phyloP scores from a whole-genome alignment of 2,329 filamentous ascomycete genomes.

The Calonectria honghensis region DNA sequence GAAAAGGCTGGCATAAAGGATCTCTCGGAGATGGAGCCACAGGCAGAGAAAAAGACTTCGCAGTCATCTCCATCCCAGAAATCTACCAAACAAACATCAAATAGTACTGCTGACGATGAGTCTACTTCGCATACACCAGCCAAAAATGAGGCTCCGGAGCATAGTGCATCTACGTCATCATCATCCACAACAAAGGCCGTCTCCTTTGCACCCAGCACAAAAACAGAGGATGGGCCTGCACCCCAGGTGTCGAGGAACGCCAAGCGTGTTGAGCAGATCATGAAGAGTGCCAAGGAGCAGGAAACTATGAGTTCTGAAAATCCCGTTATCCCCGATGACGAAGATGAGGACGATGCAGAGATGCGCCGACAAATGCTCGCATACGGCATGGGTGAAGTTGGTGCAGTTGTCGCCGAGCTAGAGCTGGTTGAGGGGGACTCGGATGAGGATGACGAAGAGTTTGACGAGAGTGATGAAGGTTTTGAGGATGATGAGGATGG shows the following conservation, averaged over 20 bases:
- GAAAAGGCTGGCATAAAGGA: constrained; percentile 84
- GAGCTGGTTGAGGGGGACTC: constrained; percentile 83
- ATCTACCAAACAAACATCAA: constrained; percentile 13
- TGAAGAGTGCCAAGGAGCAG: constrained; percentile 73
- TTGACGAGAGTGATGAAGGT: constrained; percentile 72
- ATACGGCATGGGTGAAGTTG: constrained; percentile 92
- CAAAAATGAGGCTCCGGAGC: constrained; percentile 17
- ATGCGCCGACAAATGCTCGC: constrained; percentile 91
- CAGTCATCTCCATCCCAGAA: constrained; percentile 23
- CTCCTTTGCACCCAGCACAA: constrained; percentile 77
- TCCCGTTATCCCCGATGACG: constrained; percentile 80
- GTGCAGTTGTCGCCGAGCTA: constrained; percentile 93
- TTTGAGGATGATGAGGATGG: constrained; percentile 72
- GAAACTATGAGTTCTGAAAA: constrained; percentile 67
- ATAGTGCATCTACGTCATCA: constrained; percentile 12
- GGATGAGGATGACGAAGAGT: constrained; percentile 73
- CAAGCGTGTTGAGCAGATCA: constrained; percentile 72
- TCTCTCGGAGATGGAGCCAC: constrained; percentile 51
- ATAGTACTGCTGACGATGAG: background rate
- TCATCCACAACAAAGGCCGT: constrained; percentile 72
- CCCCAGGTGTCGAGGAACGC: constrained; percentile 64
- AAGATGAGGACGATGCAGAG: constrained; percentile 86
- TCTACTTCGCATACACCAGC: constrained; percentile 33
- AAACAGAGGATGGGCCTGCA: constrained; percentile 63
- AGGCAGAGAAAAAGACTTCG: constrained; percentile 11